Conservation (phyloP, 1,284 basidiomycete genomes). For the Pisolithus thermaeus region DNA sequence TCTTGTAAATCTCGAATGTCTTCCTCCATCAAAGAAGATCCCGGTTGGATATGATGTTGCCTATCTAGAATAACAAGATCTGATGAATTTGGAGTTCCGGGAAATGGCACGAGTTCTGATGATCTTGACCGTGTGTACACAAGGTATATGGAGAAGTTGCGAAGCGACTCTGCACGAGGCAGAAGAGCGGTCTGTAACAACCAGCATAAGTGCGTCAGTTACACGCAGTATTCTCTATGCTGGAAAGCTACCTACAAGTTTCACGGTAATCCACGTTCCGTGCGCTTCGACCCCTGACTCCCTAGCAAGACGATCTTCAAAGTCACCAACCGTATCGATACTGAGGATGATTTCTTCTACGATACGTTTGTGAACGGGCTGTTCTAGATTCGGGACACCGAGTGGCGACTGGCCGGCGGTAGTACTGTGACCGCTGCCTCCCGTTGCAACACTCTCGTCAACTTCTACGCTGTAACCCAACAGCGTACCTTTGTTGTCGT, state of each 20-base stretch:
- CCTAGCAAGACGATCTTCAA: slow-evolving; percentile 54
- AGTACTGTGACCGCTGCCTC: not conserved
- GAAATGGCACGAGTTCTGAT: slow-evolving; percentile 20
- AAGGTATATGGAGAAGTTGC: slow-evolving; percentile 25
- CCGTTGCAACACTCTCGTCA: slow-evolving; percentile 43
- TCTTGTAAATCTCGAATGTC: slow-evolving; percentile 59
- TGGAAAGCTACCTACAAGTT: slow-evolving; percentile 51
- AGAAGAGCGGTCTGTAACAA: slow-evolving; percentile 33
- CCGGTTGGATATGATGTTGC: slow-evolving; percentile 29
- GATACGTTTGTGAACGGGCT: slow-evolving; percentile 51
- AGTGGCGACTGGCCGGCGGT: not conserved
- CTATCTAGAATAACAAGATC: slow-evolving; percentile 19
- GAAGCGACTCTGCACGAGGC: slow-evolving; percentile 21
- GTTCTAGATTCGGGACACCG: slow-evolving; percentile 9
- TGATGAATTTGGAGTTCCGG: slow-evolving; percentile 23
- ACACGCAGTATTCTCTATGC: slow-evolving; percentile 19
- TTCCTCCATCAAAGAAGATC: slow-evolving; percentile 34
- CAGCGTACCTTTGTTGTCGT: slow-evolving; percentile 69
- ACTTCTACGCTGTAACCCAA: slow-evolving; percentile 87
- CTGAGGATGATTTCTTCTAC: slow-evolving; percentile 68
- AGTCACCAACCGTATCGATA: slow-evolving; percentile 74
- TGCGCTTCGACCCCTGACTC: slow-evolving; percentile 35
- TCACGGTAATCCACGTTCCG: slow-evolving; percentile 78
- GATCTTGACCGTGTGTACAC: slow-evolving; percentile 14
- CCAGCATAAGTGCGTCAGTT: slow-evolving; percentile 42